Percentiles rank a stretch among this genome's conserved stretches.
Evolutionary conservation across 306 rosid species (phyloP).

Genomic region (Casuarina equisetifolia): DNA sequence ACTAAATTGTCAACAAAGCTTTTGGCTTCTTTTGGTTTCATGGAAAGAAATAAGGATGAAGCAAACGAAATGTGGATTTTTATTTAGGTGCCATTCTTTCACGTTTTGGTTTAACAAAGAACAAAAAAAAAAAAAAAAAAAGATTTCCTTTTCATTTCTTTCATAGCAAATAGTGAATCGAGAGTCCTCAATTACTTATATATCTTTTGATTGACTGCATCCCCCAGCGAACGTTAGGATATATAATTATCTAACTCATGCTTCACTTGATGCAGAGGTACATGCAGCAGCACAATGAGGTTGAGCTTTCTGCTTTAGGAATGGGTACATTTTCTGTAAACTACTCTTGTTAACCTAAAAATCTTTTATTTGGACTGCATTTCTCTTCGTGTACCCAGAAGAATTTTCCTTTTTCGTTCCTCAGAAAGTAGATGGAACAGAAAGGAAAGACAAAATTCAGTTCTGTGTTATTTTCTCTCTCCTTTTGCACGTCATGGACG

Average conservation of each 20-base stretch:
- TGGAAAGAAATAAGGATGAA: background rate
- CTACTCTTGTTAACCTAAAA: background rate
- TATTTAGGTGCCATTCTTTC: background rate
- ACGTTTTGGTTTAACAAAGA: too few species aligned
- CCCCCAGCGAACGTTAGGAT: too few species aligned
- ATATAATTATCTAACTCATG: background rate
- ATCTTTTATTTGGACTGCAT: background rate
- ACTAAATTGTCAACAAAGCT: background rate
- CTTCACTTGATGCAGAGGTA: constrained; percentile 71
- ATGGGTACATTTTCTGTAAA: constrained; percentile 59
- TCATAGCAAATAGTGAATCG: too few species aligned
- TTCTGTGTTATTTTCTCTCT: background rate
- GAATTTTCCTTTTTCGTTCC: background rate
- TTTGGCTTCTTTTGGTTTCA: background rate
- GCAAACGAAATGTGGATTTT: background rate
- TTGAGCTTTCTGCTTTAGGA: constrained; percentile 96
- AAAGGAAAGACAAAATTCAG: background rate
- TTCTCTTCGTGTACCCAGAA: background rate
- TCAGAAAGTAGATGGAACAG: background rate
- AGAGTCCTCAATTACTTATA: too few species aligned
- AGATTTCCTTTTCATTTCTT: too few species aligned
- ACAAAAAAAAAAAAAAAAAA: too few species aligned
- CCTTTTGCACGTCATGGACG: background rate
- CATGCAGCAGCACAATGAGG: constrained; percentile 92
- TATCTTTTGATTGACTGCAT: too few species aligned